Base-by-base conservation (phyloP, 2,329 filamentous ascomycete genomes). In the Zalaria obscura region DNA sequence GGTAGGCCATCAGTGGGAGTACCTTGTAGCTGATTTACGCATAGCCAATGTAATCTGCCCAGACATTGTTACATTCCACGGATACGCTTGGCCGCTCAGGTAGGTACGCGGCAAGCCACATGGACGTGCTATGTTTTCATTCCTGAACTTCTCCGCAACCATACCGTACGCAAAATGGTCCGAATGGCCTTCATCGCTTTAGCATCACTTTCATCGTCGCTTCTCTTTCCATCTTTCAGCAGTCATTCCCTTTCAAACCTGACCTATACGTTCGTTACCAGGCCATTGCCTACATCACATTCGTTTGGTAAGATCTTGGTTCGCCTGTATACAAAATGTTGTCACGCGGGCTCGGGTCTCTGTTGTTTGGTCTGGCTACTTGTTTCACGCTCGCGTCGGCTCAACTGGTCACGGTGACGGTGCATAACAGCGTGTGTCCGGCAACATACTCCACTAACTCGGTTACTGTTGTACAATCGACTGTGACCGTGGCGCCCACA, bases 391-490 rank as follows among this genome's bases (percentile, higher is more conserved):
- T 43, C 35, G 35, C 38, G 18, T 40, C 36, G 7, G 43, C 37
- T 36, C 39, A 48, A 27, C 42, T 39, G 8, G 42, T 48, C 6
- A 48, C 46, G 5, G 37, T 48, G 9, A 48, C 46, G 8, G 43
- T 40, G 8, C 45, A 41, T 26, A 38, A 45, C 35, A 46, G 46
- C 35, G 43, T 42, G 2, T 43, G 40, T n/a, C 40, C 38, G 5
- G 40, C 39, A 26, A 41, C 36, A 10, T 40, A 41, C 26, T 40
- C 38, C 5, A 45, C 46, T 5, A 46, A 41, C 5, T 57, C 55
- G 4, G 46, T 55, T n/a, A n/a, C n/a, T n/a, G n/a, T n/a, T 5
- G 45, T 52, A 4, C 48, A 52, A 7, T 56, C 55, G 3, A 55
- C 55, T 18, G 47, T 55, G 27, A 54, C 49, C 4, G 51, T 57